Base-by-base conservation (phyloP, 192 early-diverging fungal genomes). In the Chytriomyces sp. region DNA sequence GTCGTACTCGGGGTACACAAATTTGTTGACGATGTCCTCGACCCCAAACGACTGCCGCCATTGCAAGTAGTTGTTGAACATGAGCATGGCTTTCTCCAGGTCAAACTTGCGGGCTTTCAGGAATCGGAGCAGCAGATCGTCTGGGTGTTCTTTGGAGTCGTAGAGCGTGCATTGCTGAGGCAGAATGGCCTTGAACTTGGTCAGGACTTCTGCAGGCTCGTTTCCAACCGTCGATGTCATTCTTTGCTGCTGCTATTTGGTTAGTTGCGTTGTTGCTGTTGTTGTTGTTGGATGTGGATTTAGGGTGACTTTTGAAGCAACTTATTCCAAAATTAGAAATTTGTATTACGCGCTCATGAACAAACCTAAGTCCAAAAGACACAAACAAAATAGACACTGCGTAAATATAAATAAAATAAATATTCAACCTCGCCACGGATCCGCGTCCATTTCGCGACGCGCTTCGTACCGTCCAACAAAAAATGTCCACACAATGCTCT, bases 31-130 rank as follows among this genome's bases (percentile, higher is more conserved):
- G 35, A 90, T 78, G 6, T 82, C 81, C 23, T 87, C 82, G 46
- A 91, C 87, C 18, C 82, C 71, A 53, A 86, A 82, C 20, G 84
- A 78, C 67, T 80, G 81, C 9, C 91, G 73, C 91, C 91, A 92
- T 46, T 85, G 76, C 62, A 88, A 80, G 75, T 82, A 91, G 50
- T 89, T 83, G 11, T 76, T 67, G 69, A 91, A 89, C 91, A 92
- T 92, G 73, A 83, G 81, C 77, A 85, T 82, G 60, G 91, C 78
- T 72, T 90, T 87, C 35, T 62, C 69, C 53, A 91, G 72, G 77
- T 91, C 85, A 79, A 87, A 91, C 74, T 88, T 87, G 63, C 91
- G 84, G 9, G 91, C 91, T 24, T 87, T 86, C 59, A 92, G 81
- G 83, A 92, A 92, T 45, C 91, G 88, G 46, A 89, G 82, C 64